A percentile compares a stretch with the other conserved stretches of the same genome.
Evolutionary conservation across 2,329 filamentous ascomycete genomes (phyloP).

Genomic region (Colletotrichum navitas): DNA sequence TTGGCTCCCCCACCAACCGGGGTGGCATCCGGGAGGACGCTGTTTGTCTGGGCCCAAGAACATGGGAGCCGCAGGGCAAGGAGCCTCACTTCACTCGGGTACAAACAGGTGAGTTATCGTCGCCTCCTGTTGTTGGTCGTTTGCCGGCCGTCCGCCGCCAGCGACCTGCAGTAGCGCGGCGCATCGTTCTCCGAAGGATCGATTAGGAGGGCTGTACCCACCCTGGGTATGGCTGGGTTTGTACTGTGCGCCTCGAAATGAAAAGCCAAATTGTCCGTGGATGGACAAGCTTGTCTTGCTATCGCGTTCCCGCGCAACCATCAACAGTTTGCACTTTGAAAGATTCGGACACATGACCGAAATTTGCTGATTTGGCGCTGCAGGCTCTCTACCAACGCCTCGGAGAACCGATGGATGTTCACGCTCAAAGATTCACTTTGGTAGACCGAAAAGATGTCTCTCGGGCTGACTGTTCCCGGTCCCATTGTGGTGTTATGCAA

Average conservation of each 20-base stretch:
- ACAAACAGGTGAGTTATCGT: background rate
- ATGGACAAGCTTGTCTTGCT: background rate
- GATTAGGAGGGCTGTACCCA: background rate
- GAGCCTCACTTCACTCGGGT: background rate
- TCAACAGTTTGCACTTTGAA: background rate
- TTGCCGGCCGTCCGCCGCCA: background rate
- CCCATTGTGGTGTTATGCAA: background rate
- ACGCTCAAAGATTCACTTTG: background rate
- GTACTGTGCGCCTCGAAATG: constrained; percentile 3
- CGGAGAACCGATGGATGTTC: background rate
- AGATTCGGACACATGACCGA: background rate
- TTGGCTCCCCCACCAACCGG: background rate
- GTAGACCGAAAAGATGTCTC: background rate
- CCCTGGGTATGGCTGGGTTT: background rate
- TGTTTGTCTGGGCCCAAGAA: constrained; percentile 13
- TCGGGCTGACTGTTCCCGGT: background rate
- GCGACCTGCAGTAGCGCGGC: constrained; percentile 29
- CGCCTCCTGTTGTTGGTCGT: background rate
- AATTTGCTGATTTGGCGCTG: no score
- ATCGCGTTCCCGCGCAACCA: constrained; percentile 32
- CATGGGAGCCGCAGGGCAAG: background rate
- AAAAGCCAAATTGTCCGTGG: constrained; percentile 16
- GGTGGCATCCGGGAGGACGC: background rate
- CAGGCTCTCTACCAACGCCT: background rate
- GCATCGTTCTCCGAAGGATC: constrained; percentile 25